Evolutionary conservation across 1,139 yeast genomes (phyloP), one percentile per base, ranked within the genome.

Genomic region (Taphrina populina): DNA sequence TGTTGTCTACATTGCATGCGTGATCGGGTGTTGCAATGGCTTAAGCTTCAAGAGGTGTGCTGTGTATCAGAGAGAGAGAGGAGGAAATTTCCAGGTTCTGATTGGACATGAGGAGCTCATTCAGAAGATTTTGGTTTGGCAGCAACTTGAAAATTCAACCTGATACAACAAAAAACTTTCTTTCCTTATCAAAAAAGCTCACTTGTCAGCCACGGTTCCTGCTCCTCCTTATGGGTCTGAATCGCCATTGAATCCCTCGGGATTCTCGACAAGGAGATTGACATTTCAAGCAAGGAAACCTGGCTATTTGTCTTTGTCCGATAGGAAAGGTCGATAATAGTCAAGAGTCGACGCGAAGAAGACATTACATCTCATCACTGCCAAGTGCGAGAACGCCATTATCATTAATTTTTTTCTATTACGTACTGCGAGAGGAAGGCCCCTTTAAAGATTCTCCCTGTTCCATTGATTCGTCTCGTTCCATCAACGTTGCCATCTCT

Each of bases 301-400:
- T 37, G 54, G 32, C 44, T 49, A 40, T 43, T 43, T 34, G 40
- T 39, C 40, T 49, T 39, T 39, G 37, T 49, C 36, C 53, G 36
- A 36, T 30, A 37, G 54, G 32, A 49, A 33, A 33, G 39, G 53
- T 47, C 53, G 53, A 39, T 49, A 39, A 41, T 41, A 49, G 44
- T 49, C 46, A 37, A 37, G 54, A 41, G 54, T 49, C 54, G 54
- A 49, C 54, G 54, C 54, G 54, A 49, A 39, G 54, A 49, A 41
- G 46, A 49, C 54, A 47, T 36, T 8, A n/a, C n/a, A n/a, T 19
- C 8, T 13, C 30, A 27, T 11, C 30, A 8, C 30, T 27, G 30
- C 30, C 30, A 8, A 27, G 11, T 7, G 11, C 11, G 30, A 7
- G 11, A 27, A 27, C 32, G 24, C 8, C 10, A 26, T 26, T 20